Base-by-base conservation (phyloP, 2,329 filamentous ascomycete species). In the Penicillium brevicompactum region DNA sequence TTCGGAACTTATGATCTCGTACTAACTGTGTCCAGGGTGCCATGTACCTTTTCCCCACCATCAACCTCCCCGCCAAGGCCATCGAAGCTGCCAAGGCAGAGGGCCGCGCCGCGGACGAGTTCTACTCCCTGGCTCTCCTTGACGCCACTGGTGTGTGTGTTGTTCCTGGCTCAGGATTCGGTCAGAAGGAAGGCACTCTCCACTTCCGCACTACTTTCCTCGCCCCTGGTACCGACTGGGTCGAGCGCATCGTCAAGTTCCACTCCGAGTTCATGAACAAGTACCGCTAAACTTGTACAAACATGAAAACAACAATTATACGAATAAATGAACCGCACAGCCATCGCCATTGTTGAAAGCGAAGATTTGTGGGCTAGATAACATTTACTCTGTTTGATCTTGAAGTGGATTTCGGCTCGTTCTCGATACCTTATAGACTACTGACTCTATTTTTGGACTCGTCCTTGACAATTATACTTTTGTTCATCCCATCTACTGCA, bases 21-120 rank as follows among this genome's bases (percentile, higher is more conserved):
- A 37, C 51, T 49, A 56, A 53, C 55, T 5, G 9, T 51, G 51
- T 49, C 32, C 62, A 96, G 83, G 94, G 94, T 57, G 88, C 90
- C 72, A 99, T 99, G 94, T 99, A 99, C 80, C 89, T 99, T 68
- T 99, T 97, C 85, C 94, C 94, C 22, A 94, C 91, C 66, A 96
- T 99, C 77, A 86, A 81, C 32, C 81, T 99, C 22, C 85, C 94
- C 1, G 66, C 77, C 22, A 91, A 90, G 77, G 94, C 92, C 40
- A 76, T 87, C 59, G 87, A 88, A 62, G 90, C 90, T 14, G 94
- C 94, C 34, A 75, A 81, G 68, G 78, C 87, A 58, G 90, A 92
- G 73, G 86, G 86, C 67, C 89, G 89, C 69, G 80, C 82, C 11
- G 78, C 93, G 1, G 94, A 99, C 68, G 93, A 97, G 76, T 96